Evolutionary conservation across 306 rosid species (phyloP), one percentile per base, ranked within the genome.

Genomic region (Prunus fruticosa): DNA sequence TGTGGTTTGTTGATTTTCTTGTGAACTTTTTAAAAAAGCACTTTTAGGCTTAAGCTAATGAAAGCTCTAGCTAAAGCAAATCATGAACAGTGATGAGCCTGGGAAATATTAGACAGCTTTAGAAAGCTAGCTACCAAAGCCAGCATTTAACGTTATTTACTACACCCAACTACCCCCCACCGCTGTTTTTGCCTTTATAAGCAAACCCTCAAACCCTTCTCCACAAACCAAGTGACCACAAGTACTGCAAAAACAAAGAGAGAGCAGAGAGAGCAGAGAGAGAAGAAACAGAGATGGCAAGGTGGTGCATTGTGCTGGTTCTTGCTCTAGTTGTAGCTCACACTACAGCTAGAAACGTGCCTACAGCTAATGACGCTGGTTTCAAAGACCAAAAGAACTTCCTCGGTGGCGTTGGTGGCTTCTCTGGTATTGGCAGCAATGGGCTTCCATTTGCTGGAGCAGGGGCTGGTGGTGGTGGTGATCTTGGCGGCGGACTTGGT

Each of bases 371-470:
- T 3, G 86, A 76, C n/a, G 88, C 77, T 5, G 89, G 87, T 27
- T 30, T 90, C 62, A 74, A 77, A 52, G 97, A 93, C 81, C 87
- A 91, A 71, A 93, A 93, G 91, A 93, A 91, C 82, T 50, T 94
- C 74, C 0, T 82, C 8, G 95, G 96, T 3, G 97, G 98, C 0
- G 8, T 83, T n/a, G 98, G 87, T 9, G 95, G 90, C 9, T 84
- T 60, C 76, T 71, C 90, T 2, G 97, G 98, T 19, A 8, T 84
- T 2, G 98, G 97, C 5, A 8, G 14, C 69, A 82, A 82, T 54
- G 97, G 96, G 1, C 72, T 88, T 9, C 97, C 97, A 0, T 86
- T 84, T 13, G 93, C 81, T 19, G 98, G 97, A 43, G 34, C 34
- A 0, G 93, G 92, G 0, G 97, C 87, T 0, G 91, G 81, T 25